These are phyloP conservation scores for Oryza meyeriana DNA, from an alignment of 176 grass and related monocot species.

Conservation along the genomic window DNA sequence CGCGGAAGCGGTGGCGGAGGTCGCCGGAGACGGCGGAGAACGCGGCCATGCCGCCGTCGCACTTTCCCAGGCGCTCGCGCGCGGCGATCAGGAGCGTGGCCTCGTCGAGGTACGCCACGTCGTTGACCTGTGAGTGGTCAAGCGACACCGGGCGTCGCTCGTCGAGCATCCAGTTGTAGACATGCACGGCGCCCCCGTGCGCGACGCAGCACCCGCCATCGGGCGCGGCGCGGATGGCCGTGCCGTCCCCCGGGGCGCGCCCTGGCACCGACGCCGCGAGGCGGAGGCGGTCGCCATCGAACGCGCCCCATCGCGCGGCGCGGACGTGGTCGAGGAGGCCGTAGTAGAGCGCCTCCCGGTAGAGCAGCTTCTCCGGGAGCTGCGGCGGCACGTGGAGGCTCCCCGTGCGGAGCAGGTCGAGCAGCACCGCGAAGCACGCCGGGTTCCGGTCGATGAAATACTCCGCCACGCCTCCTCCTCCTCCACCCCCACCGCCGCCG, in stretches of 20 bases:
- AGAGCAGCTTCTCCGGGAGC: conserved; percentile 80
- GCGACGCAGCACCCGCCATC: conserved; percentile 96
- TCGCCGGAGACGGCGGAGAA: conserved; percentile 71
- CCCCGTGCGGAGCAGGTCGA: conserved; percentile 88
- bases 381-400: conserved; percentile 68
- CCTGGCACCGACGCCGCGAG: conserved; percentile 53
- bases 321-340: conserved; percentile 79
- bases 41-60: conserved; percentile 71
- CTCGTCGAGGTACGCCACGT: conserved; percentile 74
- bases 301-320: conserved; percentile 67
- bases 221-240: conserved; percentile 73
- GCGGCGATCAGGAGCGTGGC: conserved; percentile 65
- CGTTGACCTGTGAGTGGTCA: conserved; percentile 83
- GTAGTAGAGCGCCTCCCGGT: conserved; percentile 86
- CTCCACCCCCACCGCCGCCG: neutral
- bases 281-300: conserved; percentile 73
- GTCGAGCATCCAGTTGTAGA: conserved; percentile 97
- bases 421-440: conserved; percentile 79
- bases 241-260: conserved; percentile 78
- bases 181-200: conserved; percentile 80
- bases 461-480: conserved; percentile 15
- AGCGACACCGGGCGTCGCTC: conserved; percentile 68
- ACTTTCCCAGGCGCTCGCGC: conserved; percentile 63
- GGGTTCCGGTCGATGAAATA: conserved; percentile 97
- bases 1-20: conserved; percentile 68